These are phyloP conservation scores for Panicum miliaceum DNA, from an alignment of 176 grass and related monocot species.

Conservation along the genomic window DNA sequence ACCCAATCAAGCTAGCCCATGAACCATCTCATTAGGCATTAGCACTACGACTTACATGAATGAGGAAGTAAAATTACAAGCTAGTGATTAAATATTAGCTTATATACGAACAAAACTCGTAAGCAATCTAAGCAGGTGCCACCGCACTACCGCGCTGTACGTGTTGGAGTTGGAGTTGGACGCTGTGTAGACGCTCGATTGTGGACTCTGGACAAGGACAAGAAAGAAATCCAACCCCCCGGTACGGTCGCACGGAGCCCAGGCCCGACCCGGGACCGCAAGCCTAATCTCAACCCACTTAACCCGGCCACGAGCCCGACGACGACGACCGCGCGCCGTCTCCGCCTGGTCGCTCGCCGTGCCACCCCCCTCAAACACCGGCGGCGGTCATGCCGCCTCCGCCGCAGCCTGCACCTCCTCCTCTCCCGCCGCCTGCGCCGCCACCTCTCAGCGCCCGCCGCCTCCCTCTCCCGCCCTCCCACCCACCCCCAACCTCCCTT, in stretches of 20 bases:
- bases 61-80: too few relatives aligned
- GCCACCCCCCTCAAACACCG: constrained; percentile 46
- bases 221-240: neutral
- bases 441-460: constrained; percentile 41
- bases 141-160: too few relatives aligned
- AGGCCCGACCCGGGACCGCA: neutral
- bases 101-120: too few relatives aligned
- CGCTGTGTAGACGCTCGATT: too few relatives aligned
- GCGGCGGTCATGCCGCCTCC: constrained; percentile 63
- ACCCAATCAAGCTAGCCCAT: too few relatives aligned
- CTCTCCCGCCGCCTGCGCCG: constrained; percentile 20
- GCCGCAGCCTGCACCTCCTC: constrained; percentile 25
- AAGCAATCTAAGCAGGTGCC: too few relatives aligned
- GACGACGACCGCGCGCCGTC: constrained; percentile 18
- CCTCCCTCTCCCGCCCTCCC: constrained; percentile 43
- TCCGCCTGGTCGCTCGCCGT: constrained; percentile 45
- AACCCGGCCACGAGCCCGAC: neutral
- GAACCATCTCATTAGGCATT: too few relatives aligned
- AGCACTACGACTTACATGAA: too few relatives aligned
- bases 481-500: constrained; percentile 33
- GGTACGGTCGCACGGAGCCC: too few relatives aligned
- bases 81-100: too few relatives aligned
- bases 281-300: neutral
- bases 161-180: too few relatives aligned
- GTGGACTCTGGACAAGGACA: too few relatives aligned